A percentile compares a stretch with the other conserved stretches of the same genome.
Conservation (phyloP, 345 rosid genomes). For the Gynandropsis gynandra region DNA sequence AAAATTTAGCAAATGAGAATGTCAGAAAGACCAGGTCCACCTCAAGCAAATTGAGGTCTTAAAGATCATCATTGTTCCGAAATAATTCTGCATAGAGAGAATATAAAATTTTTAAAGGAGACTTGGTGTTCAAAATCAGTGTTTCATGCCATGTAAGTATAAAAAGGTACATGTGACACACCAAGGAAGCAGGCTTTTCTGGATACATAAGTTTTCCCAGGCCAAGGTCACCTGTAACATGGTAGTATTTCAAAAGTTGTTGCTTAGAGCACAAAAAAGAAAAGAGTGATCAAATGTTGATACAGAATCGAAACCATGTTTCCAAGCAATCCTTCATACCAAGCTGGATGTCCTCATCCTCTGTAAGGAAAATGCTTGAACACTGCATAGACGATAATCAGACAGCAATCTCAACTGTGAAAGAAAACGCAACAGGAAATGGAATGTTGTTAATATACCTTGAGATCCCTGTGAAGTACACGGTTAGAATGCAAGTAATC, state of each 20-base stretch:
- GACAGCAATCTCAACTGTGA: conserved; percentile 6
- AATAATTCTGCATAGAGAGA: neutral
- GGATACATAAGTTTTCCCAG: conserved; percentile 83
- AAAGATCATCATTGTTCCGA: conserved; percentile 6
- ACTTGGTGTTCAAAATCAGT: too few species aligned
- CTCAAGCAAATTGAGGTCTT: conserved; percentile 7
- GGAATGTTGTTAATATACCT: conserved; percentile 38
- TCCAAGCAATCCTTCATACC: conserved; percentile 48
- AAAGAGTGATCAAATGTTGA: conserved; percentile 21
- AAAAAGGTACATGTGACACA: conserved; percentile 25
- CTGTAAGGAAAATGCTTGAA: conserved; percentile 87
- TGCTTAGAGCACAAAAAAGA: conserved; percentile 19
- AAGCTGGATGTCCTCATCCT: conserved; percentile 69
- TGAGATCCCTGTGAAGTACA: conserved; percentile 88
- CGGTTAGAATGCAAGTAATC: conserved; percentile 95
- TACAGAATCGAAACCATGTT: conserved; percentile 11
- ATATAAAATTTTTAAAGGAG: neutral
- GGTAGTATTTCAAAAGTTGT: conserved; percentile 1
- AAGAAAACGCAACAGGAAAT: conserved; percentile 17
- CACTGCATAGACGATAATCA: conserved; percentile 49
- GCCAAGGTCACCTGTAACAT: conserved; percentile 78
- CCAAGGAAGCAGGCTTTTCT: conserved; percentile 83
- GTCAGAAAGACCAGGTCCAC: neutral
- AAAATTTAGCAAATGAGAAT: conserved; percentile 9
- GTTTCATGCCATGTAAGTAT: neutral